A percentile compares a stretch with the other conserved stretches of the same genome.
Evolutionary conservation across 352 stramenopile species (phyloP).

Genomic region (Aphanomyces cochlioides): DNA sequence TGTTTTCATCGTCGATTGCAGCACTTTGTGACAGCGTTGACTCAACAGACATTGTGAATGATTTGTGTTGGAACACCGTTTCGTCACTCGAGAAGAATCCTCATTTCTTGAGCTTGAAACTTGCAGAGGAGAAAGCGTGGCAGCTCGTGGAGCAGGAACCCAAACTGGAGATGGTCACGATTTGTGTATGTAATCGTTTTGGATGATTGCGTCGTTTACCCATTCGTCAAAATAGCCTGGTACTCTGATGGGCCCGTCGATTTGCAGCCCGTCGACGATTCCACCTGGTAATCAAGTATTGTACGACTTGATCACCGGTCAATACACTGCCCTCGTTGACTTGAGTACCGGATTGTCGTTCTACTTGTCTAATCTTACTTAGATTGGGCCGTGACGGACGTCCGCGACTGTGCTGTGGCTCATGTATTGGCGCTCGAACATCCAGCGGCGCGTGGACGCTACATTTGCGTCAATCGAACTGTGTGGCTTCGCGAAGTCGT

Average conservation of each 20-base stretch:
- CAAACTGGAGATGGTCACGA: conserved; percentile 79
- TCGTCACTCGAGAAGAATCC: conserved; percentile 30
- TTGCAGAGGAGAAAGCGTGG: conserved; percentile 30
- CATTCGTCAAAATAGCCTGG: conserved; percentile 18
- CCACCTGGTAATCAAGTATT: conserved; percentile 30
- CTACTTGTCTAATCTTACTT: neutral
- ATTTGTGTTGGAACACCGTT: conserved; percentile 30
- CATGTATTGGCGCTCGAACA: conserved; percentile 28
- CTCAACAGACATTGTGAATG: conserved; percentile 18
- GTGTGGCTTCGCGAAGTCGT: conserved; percentile 30
- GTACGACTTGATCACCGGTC: conserved; percentile 29
- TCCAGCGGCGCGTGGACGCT: conserved; percentile 20
- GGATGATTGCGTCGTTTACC: neutral
- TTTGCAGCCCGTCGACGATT: conserved; percentile 19
- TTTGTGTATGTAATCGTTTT: conserved; percentile 53
- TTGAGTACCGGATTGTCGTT: conserved; percentile 27
- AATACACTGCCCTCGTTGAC: conserved; percentile 28
- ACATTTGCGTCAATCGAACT: conserved; percentile 29
- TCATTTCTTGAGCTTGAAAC: conserved; percentile 28
- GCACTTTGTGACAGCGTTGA: conserved; percentile 24
- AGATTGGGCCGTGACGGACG: conserved; percentile 32
- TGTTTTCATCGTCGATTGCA: conserved; percentile 29
- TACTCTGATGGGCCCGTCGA: conserved; percentile 29
- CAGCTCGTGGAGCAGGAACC: conserved; percentile 31
- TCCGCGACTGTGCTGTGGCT: conserved; percentile 30